These are phyloP conservation scores for Dioscorea cayenensis DNA, from an alignment of 116 monocot species.

Conservation along the genomic window DNA sequence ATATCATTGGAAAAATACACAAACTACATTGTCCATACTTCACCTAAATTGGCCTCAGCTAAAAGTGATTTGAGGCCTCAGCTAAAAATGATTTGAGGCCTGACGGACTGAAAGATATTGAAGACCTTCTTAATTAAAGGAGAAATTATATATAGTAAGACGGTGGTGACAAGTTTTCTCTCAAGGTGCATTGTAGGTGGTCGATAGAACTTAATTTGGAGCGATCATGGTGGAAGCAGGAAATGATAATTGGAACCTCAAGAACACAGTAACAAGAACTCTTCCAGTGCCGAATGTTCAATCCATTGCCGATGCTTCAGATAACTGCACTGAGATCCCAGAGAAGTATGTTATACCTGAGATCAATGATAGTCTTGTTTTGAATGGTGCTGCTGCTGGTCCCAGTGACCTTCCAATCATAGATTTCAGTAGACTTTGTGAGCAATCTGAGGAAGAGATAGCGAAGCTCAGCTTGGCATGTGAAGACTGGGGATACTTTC, in stretches of 20 bases:
- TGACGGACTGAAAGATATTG: too few species aligned
- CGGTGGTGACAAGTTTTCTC: background rate
- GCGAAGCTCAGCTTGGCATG: conserved; percentile 11
- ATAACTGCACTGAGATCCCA: conserved; percentile 4
- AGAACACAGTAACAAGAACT: conserved; percentile 4
- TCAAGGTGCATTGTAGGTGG: background rate
- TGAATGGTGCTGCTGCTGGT: background rate
- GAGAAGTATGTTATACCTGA: conserved; percentile 29
- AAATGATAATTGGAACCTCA: background rate
- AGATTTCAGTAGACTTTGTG: background rate
- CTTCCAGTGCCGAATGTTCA: conserved; percentile 22
- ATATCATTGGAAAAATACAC: too few species aligned
- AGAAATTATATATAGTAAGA: background rate
- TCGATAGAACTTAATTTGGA: too few species aligned
- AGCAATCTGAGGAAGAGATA: background rate
- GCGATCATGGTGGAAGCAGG: background rate
- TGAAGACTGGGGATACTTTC: conserved; percentile 27
- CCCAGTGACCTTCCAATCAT: background rate
- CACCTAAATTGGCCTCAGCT: too few species aligned
- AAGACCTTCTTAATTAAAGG: background rate
- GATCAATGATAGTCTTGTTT: background rate
- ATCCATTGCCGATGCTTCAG: conserved; percentile 15
- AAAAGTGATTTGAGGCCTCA: too few species aligned
- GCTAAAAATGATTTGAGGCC: too few species aligned
- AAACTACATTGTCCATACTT: too few species aligned